Base-by-base conservation (phyloP, 805 yeast species). In the Danielozyma ontarioensis region DNA sequence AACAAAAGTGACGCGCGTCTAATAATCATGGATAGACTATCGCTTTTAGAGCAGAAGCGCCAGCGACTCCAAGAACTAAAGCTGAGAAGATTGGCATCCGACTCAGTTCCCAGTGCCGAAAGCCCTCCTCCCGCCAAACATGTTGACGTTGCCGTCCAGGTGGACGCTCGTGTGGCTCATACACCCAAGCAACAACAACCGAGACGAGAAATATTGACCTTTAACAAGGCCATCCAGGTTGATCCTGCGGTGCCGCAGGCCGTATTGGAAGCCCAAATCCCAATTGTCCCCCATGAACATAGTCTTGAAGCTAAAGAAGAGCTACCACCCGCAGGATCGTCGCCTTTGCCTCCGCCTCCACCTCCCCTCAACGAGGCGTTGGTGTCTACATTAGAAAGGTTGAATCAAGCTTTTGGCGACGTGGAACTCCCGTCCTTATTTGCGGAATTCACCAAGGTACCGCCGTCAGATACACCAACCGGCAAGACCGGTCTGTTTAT, bases 51-150 rank as follows among this genome's bases (percentile, higher is more conserved):
- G 26, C 41, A 44, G 25, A 46, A 46, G 25, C 40, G 50, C 5
- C 45, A 33, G 38, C 42, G 50, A 27, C 48, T 46, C 27, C 40
- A 33, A 22, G 48, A 46, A 31, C 47, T 46, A 16, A 41, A 41
- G 35, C 45, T 41, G 32, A 31, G 50, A 14, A 36, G 48, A 8
- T 25, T 34, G n/a, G 42, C 39, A 4, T 30, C 36, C 15, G 25
- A 27, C 13, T 36, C 32, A 6, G 29, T 19, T 4, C 17, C 10
- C 14, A 15, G 13, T 13, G 25, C 14, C 15, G 31, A 5, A 10
- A 17, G 17, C 7, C 14, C 29, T 14, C 19, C 13, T 12, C 22
- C 31, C 15, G 22, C 19, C 3, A 24, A 12, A 8, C 41, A 30
- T 17, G 42, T 36, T n/a, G 46, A 45, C 32, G 39, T 41, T 28